phyloP scores from a whole-genome alignment of 768 basidiomycete species.

The Lactifluus subvellereus region DNA sequence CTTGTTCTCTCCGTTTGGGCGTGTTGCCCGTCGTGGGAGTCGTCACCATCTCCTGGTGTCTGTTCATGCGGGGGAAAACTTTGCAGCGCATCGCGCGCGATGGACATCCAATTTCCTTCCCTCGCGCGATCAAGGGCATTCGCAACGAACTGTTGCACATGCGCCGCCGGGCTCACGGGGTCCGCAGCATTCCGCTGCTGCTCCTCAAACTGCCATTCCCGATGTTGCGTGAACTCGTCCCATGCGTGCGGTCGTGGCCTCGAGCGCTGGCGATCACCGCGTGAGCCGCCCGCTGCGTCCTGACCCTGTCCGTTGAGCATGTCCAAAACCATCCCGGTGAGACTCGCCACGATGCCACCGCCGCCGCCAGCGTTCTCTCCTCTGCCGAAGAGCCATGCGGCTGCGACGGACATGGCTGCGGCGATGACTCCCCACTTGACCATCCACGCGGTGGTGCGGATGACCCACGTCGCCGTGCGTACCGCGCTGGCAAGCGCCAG shows the following conservation, averaged over 20 bases:
- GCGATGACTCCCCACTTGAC: conserved; percentile 73
- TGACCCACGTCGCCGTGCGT: conserved; percentile 70
- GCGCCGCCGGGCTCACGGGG: conserved; percentile 30
- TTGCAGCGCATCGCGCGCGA: conserved; percentile 9
- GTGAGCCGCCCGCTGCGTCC: neutral
- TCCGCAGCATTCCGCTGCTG: conserved; percentile 24
- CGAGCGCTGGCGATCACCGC: conserved; percentile 24
- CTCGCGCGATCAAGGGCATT: conserved; percentile 33
- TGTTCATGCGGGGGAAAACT: neutral
- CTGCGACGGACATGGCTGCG: conserved; percentile 45
- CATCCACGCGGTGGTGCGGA: conserved; percentile 61
- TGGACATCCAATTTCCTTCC: conserved; percentile 17
- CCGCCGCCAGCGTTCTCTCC: conserved; percentile 29
- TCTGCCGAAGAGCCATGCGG: conserved; percentile 47
- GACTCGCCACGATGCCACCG: conserved; percentile 33
- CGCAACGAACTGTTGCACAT: conserved; percentile 44
- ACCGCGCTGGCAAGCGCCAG: conserved; percentile 72
- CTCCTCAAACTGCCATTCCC: conserved; percentile 49
- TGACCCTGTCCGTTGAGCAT: neutral
- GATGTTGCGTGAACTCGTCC: conserved; percentile 61
- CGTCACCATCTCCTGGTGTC: neutral
- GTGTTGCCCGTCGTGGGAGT: neutral
- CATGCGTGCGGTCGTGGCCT: conserved; percentile 45
- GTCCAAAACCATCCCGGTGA: conserved; percentile 41
- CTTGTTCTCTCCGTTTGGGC: neutral